These are phyloP conservation scores for Suillus sp. DNA, from an alignment of 768 basidiomycete genomes.

Conservation along the genomic window DNA sequence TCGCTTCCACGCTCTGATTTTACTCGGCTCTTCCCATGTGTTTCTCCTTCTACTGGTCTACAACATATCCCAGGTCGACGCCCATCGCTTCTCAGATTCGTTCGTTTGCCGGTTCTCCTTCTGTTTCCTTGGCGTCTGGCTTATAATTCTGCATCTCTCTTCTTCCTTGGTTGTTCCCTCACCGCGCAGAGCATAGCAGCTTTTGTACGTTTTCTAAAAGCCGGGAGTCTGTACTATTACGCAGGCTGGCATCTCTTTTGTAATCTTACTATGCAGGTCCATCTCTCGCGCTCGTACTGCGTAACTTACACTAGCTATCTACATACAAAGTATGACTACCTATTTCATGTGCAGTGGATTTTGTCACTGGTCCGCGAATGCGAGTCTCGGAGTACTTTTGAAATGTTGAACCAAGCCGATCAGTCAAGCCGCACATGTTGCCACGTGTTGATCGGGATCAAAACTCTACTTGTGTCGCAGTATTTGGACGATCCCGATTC, in stretches of 20 bases:
- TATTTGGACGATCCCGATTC: neutral
- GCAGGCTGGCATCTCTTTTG: constrained; percentile 12
- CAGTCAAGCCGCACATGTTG: neutral
- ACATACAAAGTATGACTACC: constrained; percentile 8
- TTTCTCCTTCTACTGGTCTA: constrained; percentile 23
- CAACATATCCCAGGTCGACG: constrained; percentile 37
- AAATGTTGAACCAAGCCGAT: neutral
- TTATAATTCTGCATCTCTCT: neutral
- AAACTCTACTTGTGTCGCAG: neutral
- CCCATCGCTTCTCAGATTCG: constrained; percentile 7
- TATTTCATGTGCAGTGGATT: constrained; percentile 6
- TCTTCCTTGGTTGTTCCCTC: neutral
- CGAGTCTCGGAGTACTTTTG: neutral
- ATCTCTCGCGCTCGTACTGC: constrained; percentile 9
- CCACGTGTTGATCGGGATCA: constrained; percentile 5
- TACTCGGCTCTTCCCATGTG: constrained; percentile 16
- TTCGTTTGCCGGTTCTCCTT: constrained; percentile 7
- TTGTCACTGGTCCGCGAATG: neutral
- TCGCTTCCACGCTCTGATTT: constrained; percentile 16
- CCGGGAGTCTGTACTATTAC: constrained; percentile 15
- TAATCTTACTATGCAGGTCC: constrained; percentile 8
- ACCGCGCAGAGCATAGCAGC: constrained; percentile 6
- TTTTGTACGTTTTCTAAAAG: constrained; percentile 10
- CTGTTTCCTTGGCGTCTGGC: constrained; percentile 6
- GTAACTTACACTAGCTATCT: constrained; percentile 17